Evolutionary conservation across 2,329 filamentous ascomycete genomes (phyloP), one percentile per base, ranked within the genome.

Genomic region (Botrytis porri): DNA sequence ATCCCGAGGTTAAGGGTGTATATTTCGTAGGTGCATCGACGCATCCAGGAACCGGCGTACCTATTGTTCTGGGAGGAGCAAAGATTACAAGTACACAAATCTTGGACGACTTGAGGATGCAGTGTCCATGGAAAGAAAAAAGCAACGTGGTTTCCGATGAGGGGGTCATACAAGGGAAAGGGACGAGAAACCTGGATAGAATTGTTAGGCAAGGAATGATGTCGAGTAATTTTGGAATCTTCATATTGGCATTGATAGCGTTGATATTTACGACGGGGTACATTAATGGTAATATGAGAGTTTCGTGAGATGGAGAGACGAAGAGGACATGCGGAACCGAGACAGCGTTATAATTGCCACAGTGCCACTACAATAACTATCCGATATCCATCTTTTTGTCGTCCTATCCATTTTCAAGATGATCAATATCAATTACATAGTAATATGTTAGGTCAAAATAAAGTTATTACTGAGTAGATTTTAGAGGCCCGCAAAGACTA

Each of bases 11-110:
- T 45, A 77, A 82, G 7, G 84, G 83, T 8, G 81, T 90, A 37
- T 93, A 93, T 79, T 93, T 94, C 78, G 92, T 93, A 0, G 92
- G 92, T 48, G 92, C 92, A 1, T 91, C 88, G 78, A 92, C 91
- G 32, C 92, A 94, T 82, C 92, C 92, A 0, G 92, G 92, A 1
- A 93, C 92, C 0, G 92, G 92, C 0, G 92, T 94, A 32, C 92
- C 92, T 4, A 92, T 94, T 72, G 89, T 90, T 39, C 82, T 93
- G 16, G 91, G 91, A 0, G 91, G 92, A 0, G 88, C 89, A 14
- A 91, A 89, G 80, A 85, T 93, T 71, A 87, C 88, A 0, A 83
- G 82, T 14, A 86, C 86, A 77, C 85, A 89, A 80, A 83, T 89
- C 8, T 76, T 88, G 20, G 79, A 80, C 9, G 79, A 80, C 54